Evolutionary conservation across 371 early-diverging fungal genomes (phyloP), one percentile per base, ranked within the genome.

Genomic region (Globomyces sp.): DNA sequence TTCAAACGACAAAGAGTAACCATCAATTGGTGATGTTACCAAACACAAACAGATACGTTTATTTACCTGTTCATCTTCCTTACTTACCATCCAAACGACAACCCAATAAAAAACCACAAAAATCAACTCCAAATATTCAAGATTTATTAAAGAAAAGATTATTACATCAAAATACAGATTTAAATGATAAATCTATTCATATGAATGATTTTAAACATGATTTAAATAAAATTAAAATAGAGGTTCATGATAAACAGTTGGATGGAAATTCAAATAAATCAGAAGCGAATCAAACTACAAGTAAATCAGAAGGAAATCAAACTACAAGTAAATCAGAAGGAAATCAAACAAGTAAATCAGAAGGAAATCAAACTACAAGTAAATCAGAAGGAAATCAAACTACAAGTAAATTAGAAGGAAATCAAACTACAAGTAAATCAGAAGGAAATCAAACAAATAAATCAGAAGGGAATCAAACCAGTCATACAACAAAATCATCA

Each of bases 21-120:
- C 24, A 24, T 24, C 55, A 10, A 55, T 39, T 55, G 55, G 55
- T 36, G 8, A 55, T 5, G 55, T 3, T 55, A 13, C 40, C 36
- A 55, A 55, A 55, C 39, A 55, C 55, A 4, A 55, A 55, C 36
- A 36, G 55, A 13, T 55, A 39, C 40, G 55, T 55, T 39, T 55
- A 55, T 13, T 40, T 55, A 36, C 55, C 55, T 39, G 55, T 55
- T 8, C 40, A 55, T 55, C 40, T 55, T 1, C 55, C 55, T 4
- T 55, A 55, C 40, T 39, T 55, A 40, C 55, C 55, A 24, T 24
- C 24, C 24, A 24, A 24, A 24, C 24, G 24, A 24, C 24, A 24
- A 24, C 24, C 24, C 24, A 24, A 24, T 24, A 24, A 24, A 24
- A 24, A 24, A 24, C 24, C 24, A 24, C 24, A 24, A 24, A 24